Conservation (phyloP, 1,139 yeast species). For the Taiozyma onychis region DNA sequence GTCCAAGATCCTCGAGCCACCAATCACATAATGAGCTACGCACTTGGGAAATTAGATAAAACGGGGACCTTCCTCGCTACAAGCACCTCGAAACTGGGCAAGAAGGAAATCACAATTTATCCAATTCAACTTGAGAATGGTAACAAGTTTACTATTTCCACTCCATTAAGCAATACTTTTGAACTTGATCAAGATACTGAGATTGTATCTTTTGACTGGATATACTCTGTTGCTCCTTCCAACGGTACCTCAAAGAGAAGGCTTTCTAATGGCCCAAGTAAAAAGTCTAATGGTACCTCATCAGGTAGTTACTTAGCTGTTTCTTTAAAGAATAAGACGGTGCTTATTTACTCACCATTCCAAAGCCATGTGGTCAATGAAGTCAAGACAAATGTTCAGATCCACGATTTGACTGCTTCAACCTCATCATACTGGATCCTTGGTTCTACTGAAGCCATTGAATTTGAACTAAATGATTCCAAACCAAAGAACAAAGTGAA, state of each 20-base stretch:
- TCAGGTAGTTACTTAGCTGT: conserved; percentile 30
- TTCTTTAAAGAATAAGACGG: conserved; percentile 33
- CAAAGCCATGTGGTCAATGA: conserved; percentile 32
- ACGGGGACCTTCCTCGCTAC: conserved; percentile 13
- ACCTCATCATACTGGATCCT: conserved; percentile 21
- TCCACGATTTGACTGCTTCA: conserved; percentile 20
- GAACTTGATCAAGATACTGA: conserved; percentile 26
- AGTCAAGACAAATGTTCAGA: conserved; percentile 27
- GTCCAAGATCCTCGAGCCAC: neutral
- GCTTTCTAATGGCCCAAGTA: conserved; percentile 6
- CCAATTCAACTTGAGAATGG: conserved; percentile 13
- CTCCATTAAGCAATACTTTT: conserved; percentile 19
- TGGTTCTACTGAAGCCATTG: conserved; percentile 21
- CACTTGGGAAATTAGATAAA: conserved; percentile 4
- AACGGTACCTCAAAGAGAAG: conserved; percentile 14
- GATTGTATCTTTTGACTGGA: conserved; percentile 25
- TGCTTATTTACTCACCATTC: conserved; percentile 38
- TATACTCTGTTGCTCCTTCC: conserved; percentile 4
- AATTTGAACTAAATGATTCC: conserved; percentile 23
- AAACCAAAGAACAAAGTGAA: conserved; percentile 15
- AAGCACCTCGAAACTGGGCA: conserved; percentile 16
- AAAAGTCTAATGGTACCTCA: neutral
- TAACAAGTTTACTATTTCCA: conserved; percentile 8
- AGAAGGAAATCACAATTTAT: conserved; percentile 24
- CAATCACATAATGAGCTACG: neutral